Base-by-base conservation (phyloP, 345 rosid genomes). In the Lumnitzera littorea region DNA sequence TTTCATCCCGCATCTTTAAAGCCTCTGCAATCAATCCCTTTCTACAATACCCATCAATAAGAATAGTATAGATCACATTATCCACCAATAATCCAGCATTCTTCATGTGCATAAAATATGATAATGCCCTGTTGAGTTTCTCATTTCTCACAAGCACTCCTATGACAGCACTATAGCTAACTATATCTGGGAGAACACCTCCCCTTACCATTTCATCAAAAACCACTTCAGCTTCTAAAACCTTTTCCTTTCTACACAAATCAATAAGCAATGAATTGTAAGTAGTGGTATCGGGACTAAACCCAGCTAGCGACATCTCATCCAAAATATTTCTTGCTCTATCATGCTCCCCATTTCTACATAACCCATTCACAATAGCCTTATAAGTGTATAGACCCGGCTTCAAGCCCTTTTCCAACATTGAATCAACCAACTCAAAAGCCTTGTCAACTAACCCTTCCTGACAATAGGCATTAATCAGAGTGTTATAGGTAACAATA, bases 11-110 rank as follows among this genome's bases (percentile, higher is more conserved):
- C 62, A 81, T 64, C 67, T 65, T 76, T 76, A 91, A 66, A 60
- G 91, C 95, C 73, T 81, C 85, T 8, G 60, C 60, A 60, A 83
- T 62, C 46, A 67, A 63, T 27, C 91, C 86, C 65, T 70, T 77
- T 67, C 70, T 86, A 63, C 88, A 88, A 62, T 78, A 80, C 55
- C 95, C 89, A 68, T 86, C 78, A 53, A 91, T 88, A 61, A 91
- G 82, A 69, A 86, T 75, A 2, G 91, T 83, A 73, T 91, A 88
- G 55, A 78, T 70, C 41, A 91, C 90, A 66, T 72, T 82, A 50
- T 91, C 95, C 0, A 85, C 87, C 71, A 80, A 71, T 71, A 88
- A 58, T 17, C 95, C 90, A 24, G 68, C 72, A 46, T 56, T 70
- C 76, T 81, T 81, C 82, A 83, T 76, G 49, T 63, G 55, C 49